Conservation (phyloP, 2,329 filamentous ascomycete species). For the Fusarium papillatum region DNA sequence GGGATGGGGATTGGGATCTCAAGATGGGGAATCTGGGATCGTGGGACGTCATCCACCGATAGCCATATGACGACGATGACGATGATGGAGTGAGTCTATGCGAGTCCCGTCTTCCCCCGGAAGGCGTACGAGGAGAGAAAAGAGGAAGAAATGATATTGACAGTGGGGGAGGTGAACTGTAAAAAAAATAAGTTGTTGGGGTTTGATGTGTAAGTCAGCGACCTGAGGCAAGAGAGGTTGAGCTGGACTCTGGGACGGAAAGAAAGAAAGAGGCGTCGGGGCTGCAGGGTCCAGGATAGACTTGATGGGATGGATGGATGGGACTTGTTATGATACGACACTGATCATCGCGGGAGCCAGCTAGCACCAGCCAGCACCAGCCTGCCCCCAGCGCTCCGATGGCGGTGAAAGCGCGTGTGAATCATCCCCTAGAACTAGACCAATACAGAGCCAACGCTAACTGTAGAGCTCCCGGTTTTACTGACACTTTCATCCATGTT, state of each 20-base stretch:
- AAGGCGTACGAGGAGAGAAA: neutral
- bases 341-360: conserved; percentile 16
- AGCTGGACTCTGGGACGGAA: conserved; percentile 8
- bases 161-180: neutral
- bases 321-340: conserved; percentile 42
- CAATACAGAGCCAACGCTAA: conserved; percentile 9
- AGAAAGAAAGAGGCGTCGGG: neutral
- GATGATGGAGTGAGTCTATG: conserved; percentile 31
- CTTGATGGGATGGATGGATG: conserved; percentile 11
- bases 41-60: conserved; percentile 44
- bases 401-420: conserved; percentile 43
- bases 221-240: conserved; percentile 14
- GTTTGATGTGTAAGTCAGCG: conserved; percentile 9
- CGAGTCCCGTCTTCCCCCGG: conserved; percentile 24
- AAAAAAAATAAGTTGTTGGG: neutral
- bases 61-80: conserved; percentile 37
- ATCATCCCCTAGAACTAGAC: conserved; percentile 34
- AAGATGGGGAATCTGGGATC: conserved; percentile 43
- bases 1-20: conserved; percentile 21
- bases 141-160: neutral
- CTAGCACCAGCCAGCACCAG: conserved; percentile 15
- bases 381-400: conserved; percentile 27
- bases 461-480: neutral
- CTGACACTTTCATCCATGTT: neutral
- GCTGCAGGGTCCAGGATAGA: conserved; percentile 33